Base-by-base conservation (phyloP, 75 land plant species). In the Pinus albicaulis region DNA sequence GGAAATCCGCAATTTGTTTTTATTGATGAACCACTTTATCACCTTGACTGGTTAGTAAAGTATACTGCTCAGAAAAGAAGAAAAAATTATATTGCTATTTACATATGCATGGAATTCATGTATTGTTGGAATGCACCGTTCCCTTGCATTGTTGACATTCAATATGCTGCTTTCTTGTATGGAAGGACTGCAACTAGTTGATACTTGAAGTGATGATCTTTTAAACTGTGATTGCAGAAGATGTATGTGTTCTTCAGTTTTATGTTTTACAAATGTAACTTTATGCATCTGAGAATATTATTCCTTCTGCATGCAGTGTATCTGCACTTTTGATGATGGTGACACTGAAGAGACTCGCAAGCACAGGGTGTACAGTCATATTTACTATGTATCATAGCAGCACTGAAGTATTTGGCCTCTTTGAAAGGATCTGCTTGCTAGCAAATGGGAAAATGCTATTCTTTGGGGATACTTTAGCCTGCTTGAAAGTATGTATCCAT, bases 1-100 rank as follows among this genome's bases (percentile, higher is more conserved):
- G 85, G 82, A 83, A 84, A 88, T 57, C 97, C 97, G 23, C 87
- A 76, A 44, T 62, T 92, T 12, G 7, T 82, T 15, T 82, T 82
- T 74, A 52, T 72, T 19, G 84, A 82, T 25, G 83, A 82, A 58
- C 84, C 84, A 13, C 57, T 80, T 56, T 38, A 80, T 62, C 55
- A 63, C 26, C 83, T 82, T 31, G 84, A 82, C 64, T 73, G 83
- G 84, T 82, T 55, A 53, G 74, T 72, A 31, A 55, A 23, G 44
- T 68, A 22, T 15, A 68, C n/a, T 1, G 38, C 41, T 41, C 48
- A 68, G 71, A 16, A n/a, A 68, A 17, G 13, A 68, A 10, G 10
- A 48, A 48, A 48, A 68, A 68, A 68, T 20, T 68, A 20, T 8
- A 68, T 11, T 68, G 71, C 71, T 44, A 68, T 68, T 13, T 68